Base-by-base conservation (phyloP, 2,329 filamentous ascomycete species). In the Pestalotiopsis sp. region DNA sequence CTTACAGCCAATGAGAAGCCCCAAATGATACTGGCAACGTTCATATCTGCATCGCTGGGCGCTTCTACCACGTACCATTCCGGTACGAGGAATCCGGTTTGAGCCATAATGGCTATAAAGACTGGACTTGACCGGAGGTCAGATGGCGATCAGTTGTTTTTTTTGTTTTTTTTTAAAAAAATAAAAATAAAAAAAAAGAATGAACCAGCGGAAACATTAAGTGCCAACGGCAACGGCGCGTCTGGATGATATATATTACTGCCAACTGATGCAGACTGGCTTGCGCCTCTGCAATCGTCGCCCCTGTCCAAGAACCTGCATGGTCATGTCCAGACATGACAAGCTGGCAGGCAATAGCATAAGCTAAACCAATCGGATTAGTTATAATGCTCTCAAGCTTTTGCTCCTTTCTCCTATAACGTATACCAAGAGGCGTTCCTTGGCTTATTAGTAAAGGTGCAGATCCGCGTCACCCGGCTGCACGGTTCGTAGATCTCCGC, bases 1-100 rank as follows among this genome's bases (percentile, higher is more conserved):
- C 57, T 59, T 59, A 59, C 57, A 4, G 76, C 75, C 36, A 80
- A 62, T 14, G 76, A 76, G 45, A 77, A 73, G 2, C 78, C 78
- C 70, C 72, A 78, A 40, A 76, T 75, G 62, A 80, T 72, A 17
- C 76, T 75, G 13, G 76, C 75, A 65, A 80, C 69, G 23, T 74
- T 73, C 40, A 78, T 65, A 59, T 79, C 78, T 36, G 17, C 17
- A 3, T 59, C 52, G 31, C n/a, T 61, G 23, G 65, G 65, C 12
- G 27, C 41, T 20, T 66, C 65, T 45, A n/a, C 23, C 52, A 40
- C 36, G 23, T 66, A 66, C 65, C 65, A 60, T 27, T 40, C 27
- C 23, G 65, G 65, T n/a, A 66, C 57, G 31, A 66, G 65, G 65
- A 66, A 66, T 14, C 65, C 65, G 9, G 41, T 38, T 49, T 64